phyloP scores from a whole-genome alignment of 192 early-diverging fungal species.

The Powellomyces hirtus region DNA sequence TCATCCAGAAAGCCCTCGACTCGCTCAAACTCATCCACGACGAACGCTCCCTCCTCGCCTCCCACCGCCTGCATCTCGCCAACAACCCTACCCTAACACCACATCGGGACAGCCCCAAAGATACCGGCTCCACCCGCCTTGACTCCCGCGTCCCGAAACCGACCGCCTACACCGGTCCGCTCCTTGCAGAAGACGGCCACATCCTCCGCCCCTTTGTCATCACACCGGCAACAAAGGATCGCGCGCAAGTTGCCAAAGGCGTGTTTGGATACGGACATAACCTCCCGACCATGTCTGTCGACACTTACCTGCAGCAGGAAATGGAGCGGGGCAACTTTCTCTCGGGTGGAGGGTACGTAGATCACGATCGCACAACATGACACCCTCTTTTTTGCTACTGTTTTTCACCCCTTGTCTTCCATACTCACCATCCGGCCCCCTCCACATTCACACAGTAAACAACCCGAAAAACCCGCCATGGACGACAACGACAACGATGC shows the following conservation, averaged over 20 bases:
- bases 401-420: neutral
- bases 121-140: constrained; percentile 6
- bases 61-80: neutral
- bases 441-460: constrained; percentile 37
- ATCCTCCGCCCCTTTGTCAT: constrained; percentile 85
- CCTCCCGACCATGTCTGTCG: constrained; percentile 94
- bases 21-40: constrained; percentile 66
- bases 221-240: constrained; percentile 47
- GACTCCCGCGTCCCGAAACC: neutral
- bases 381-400: constrained; percentile 4
- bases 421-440: neutral
- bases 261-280: constrained; percentile 85
- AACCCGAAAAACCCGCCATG: constrained; percentile 68
- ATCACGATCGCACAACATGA: neutral
- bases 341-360: constrained; percentile 72
- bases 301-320: constrained; percentile 89
- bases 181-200: constrained; percentile 17
- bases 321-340: constrained; percentile 85
- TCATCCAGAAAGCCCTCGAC: constrained; percentile 71
- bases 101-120: too few relatives aligned
- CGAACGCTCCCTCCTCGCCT: constrained; percentile 71
- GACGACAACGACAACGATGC: constrained; percentile 82
- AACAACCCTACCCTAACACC: too few relatives aligned
- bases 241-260: constrained; percentile 67
- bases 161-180: neutral